Conservation (phyloP, 495 filamentous ascomycete genomes). For the Hypomontagnella monticulosa region DNA sequence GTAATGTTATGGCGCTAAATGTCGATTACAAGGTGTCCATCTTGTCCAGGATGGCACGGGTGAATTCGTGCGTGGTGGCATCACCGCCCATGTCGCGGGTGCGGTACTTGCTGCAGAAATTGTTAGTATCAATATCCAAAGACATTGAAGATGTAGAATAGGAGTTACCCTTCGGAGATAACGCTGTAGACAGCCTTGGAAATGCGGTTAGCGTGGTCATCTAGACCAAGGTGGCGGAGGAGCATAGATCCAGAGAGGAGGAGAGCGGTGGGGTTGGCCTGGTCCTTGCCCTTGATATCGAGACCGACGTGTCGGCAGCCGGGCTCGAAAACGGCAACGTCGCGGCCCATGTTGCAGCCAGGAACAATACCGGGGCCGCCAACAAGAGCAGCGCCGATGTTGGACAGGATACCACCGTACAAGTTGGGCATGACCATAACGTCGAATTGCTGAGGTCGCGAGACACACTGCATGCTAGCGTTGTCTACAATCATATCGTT, state of each 20-base stretch:
- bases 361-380: constrained; percentile 97
- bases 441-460: constrained; percentile 95
- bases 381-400: constrained; percentile 98
- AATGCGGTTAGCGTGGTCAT: constrained; percentile 97
- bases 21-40: constrained; percentile 72
- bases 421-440: constrained; percentile 99
- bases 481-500: constrained; percentile 99
- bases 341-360: constrained; percentile 98
- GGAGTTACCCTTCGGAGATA: constrained; percentile 85
- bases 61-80: constrained; percentile 92
- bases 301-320: constrained; percentile 98
- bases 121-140: constrained; percentile 42
- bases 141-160: neutral
- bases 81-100: constrained; percentile 96
- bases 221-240: constrained; percentile 91
- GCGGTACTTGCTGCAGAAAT: constrained; percentile 70
- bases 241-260: constrained; percentile 96
- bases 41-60: constrained; percentile 87
- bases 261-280: constrained; percentile 97
- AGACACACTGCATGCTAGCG: constrained; percentile 98
- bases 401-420: constrained; percentile 98
- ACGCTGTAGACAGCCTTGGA: constrained; percentile 97
- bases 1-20: constrained; percentile 8
- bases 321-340: constrained; percentile 98
- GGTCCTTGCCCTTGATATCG: constrained; percentile 98